Evolutionary conservation across 306 rosid genomes (phyloP), one percentile per base, ranked within the genome.

Genomic region (Medicago lupulina): DNA sequence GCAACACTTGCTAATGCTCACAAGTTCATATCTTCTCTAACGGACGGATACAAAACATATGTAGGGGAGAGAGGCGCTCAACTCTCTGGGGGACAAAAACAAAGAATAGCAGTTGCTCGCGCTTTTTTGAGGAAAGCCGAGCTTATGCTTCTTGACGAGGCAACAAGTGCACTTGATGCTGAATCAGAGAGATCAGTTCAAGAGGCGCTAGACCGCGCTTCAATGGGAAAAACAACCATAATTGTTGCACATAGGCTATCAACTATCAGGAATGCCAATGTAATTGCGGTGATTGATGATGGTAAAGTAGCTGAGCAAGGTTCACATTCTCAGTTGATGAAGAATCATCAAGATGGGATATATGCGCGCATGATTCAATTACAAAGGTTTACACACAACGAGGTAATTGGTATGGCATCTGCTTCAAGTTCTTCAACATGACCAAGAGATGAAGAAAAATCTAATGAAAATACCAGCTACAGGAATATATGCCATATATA

Each of bases 291-390:
- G 86, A 90, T 95, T 69, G 99, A 95, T 80, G 99, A 95, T 79
- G 99, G 97, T 53, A 95, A 95, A 80, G 99, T 95, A 69, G 89
- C 97, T 11, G 99, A 95, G 70, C 99, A 95, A 89, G 99, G 99
- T 57, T 92, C 99, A 0, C 99, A 95, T 72, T 90, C 95, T n/a
- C 97, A 95, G 55, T 85, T 95, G 78, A 73, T 95, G 87, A 95
- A 95, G 73, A 95, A 95, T 85, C 76, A 86, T 77, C 85, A 95
- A 0, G 99, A 95, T 60, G 99, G 99, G 81, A 88, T 96, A 64
- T 95, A 95, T 34, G 87, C 97, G 0, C 88, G 93, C 54, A 95
- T 95, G 99, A 90, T 95, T 67, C 99, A 95, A 34, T 80, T 95
- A 75, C 99, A 95, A 77, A 89, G 97, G 82, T 90, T 95, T 85